Evolutionary conservation across 73 alveolate genomes (phyloP), one percentile per base, ranked within the genome.

Genomic region (Paramecium octaurelia): DNA sequence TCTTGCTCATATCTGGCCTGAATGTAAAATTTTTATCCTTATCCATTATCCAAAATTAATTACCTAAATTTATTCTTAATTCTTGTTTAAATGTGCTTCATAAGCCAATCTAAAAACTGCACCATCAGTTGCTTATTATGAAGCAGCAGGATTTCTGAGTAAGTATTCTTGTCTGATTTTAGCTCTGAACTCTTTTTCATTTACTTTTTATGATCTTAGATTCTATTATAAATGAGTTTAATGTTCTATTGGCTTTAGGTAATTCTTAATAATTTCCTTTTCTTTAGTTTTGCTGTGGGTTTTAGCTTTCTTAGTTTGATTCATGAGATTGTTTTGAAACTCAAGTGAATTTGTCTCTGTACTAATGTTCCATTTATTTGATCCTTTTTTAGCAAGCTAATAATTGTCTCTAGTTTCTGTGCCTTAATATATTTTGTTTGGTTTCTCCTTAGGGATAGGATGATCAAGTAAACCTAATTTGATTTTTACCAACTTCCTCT

Each of bases 101-200:
- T 88, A 88, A 23, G 94, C 87, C 27, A 88, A 46, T 70, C 94
- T 68, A 69, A 60, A 88, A 6, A 88, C 94, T n/a, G 94, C 94
- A 18, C 85, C 94, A 43, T 88, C 94, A 1, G 64, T 88, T 12
- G 86, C 87, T 88, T 88, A 76, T 70, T 68, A 10, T 27, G 91
- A 60, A 18, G 94, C 86, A n/a, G 86, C 87, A 23, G 94, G 94
- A 71, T 88, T 21, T 24, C 68, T 57, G 46, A 50, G 6, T 42
- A 23, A 40, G n/a, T 43, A 88, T 58, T 88, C 94, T 18, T 38
- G n/a, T 70, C 94, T 88, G 2, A 88, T 88, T 43, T 20, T 36
- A 43, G 43, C 69, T 70, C 94, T 64, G 12, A 88, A 20, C 12
- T 88, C 94, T 44, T 88, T 88, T 50, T 88, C 94, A 44, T 88